Evolutionary conservation across 805 yeast species (phyloP), one percentile per base, ranked within the genome.

Genomic region (Wickerhamiella spandovensis): DNA sequence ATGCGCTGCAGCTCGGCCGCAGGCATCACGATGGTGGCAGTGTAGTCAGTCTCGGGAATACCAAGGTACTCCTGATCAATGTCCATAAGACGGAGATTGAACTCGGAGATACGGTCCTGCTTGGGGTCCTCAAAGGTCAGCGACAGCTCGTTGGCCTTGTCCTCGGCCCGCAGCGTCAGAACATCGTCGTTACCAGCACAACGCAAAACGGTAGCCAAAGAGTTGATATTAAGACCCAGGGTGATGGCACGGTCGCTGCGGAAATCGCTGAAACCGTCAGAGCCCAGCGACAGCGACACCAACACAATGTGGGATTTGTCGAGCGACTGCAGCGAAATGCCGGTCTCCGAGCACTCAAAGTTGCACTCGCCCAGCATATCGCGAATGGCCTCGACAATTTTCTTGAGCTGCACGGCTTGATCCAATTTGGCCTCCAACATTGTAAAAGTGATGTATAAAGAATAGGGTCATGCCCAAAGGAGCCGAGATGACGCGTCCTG

Each of bases 351-450:
- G 72, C 97, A 92, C 72, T 88, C 92, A 75, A 92, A 86, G 75
- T 92, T 92, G 73, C 97, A 92, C 60, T 89, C 76, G 62, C 85
- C 86, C 55, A 92, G 96, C 63, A 95, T 82, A 64, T 92, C 98
- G 65, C 87, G 85, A 66, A 90, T 84, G 52, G 97, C 81, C 60
- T 92, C 98, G 61, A 89, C 83, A 63, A 89, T 82, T 76, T 84
- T 88, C 71, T 92, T 92, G 65, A 92, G 78, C 57, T 88, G 77
- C 51, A 89, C 76, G 49, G 97, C 95, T 73, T 88, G 89, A 61
- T 84, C 90, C 60, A 92, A 85, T 73, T 88, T 89, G 58, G 95
- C 97, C 79, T 92, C 98, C 72, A 92, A 79, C 97, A 92, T 92
- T 57, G 39, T 28, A 28, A 15, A 66, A 44, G 10, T 24, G 10